These are phyloP conservation scores for Torulaspora globosa DNA, from an alignment of 1,139 yeast genomes.

Conservation along the genomic window DNA sequence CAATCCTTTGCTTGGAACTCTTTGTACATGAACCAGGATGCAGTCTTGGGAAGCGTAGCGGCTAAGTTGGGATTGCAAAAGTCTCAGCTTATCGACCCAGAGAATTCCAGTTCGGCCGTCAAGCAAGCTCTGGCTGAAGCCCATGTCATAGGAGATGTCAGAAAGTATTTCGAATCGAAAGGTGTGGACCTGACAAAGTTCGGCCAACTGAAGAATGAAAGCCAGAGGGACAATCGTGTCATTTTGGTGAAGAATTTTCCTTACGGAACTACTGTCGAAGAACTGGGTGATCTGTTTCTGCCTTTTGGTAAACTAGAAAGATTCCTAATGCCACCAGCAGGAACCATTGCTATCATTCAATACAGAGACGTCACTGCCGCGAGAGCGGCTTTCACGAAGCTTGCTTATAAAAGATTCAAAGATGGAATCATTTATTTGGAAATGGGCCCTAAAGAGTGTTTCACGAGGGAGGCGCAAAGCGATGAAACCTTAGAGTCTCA, in stretches of 20 bases:
- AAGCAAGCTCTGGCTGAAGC: slow-evolving; percentile 98
- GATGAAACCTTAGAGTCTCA: slow-evolving; percentile 30
- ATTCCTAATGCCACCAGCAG: slow-evolving; percentile 91
- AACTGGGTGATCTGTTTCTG: slow-evolving; percentile 73
- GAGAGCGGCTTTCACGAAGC: slow-evolving; percentile 80
- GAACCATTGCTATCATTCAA: slow-evolving; percentile 94
- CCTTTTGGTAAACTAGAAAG: slow-evolving; percentile 77
- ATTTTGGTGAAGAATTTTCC: slow-evolving; percentile 88
- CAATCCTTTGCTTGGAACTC: slow-evolving; percentile 95
- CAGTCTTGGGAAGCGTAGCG: slow-evolving; percentile 89
- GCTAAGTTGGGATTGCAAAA: slow-evolving; percentile 75
- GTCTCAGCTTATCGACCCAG: slow-evolving; percentile 81
- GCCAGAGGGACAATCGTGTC: slow-evolving; percentile 76
- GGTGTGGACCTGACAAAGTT: slow-evolving; percentile 83
- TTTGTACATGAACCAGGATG: slow-evolving; percentile 82
- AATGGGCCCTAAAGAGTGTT: slow-evolving; percentile 85
- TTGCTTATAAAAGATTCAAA: slow-evolving; percentile 83
- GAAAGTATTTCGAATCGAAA: slow-evolving; percentile 75
- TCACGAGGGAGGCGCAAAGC: slow-evolving; percentile 52
- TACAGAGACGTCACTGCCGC: slow-evolving; percentile 81
- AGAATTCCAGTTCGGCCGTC: slow-evolving; percentile 85
- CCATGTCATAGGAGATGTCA: slow-evolving; percentile 86
- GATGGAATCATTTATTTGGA: slow-evolving; percentile 83
- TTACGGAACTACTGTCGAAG: slow-evolving; percentile 74
- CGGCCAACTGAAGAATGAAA: slow-evolving; percentile 41